These are phyloP conservation scores for Pulveroboletus sp. DNA, from an alignment of 768 basidiomycete species.

Conservation along the genomic window DNA sequence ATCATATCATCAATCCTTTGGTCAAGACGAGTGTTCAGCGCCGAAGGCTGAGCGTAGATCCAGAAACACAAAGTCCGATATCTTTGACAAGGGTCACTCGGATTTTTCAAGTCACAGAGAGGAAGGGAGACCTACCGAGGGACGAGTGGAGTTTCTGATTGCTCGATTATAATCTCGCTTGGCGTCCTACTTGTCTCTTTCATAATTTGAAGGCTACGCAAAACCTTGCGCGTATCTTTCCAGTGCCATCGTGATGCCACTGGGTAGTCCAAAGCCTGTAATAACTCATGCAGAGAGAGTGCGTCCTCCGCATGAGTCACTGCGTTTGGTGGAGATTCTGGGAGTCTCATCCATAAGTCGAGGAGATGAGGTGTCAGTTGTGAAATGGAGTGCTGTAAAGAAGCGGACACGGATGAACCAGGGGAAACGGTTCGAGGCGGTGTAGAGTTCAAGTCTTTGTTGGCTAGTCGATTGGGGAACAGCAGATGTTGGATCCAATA, in stretches of 20 bases:
- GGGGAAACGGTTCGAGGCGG: slow-evolving; percentile 3
- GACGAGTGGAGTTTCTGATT: slow-evolving; percentile 41
- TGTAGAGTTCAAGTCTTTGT: slow-evolving; percentile 17
- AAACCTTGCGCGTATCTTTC: slow-evolving; percentile 89
- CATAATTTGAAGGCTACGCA: slow-evolving; percentile 75
- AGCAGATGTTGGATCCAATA: slow-evolving; percentile 98
- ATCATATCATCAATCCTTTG: slow-evolving; percentile 88
- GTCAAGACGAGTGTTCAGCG: slow-evolving; percentile 68
- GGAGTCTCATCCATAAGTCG: slow-evolving; percentile 54
- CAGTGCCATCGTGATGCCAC: slow-evolving; percentile 93
- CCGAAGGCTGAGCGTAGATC: slow-evolving; percentile 73
- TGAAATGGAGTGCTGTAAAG: slow-evolving; percentile 40
- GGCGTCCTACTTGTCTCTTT: slow-evolving; percentile 63
- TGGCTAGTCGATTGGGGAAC: slow-evolving; percentile 73
- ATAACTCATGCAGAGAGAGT: slow-evolving; percentile 61
- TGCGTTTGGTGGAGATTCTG: slow-evolving; percentile 58
- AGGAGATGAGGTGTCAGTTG: slow-evolving; percentile 47
- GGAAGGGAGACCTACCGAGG: slow-evolving; percentile 47
- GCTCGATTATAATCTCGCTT: slow-evolving; percentile 68
- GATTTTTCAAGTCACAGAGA: not conserved
- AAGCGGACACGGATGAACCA: slow-evolving; percentile 28
- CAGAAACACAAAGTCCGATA: slow-evolving; percentile 88
- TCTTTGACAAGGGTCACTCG: slow-evolving; percentile 37
- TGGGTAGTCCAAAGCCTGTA: slow-evolving; percentile 64
- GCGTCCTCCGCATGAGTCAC: slow-evolving; percentile 52